phyloP scores from a whole-genome alignment of 345 rosid species.

The Cardamine resedifolia region DNA sequence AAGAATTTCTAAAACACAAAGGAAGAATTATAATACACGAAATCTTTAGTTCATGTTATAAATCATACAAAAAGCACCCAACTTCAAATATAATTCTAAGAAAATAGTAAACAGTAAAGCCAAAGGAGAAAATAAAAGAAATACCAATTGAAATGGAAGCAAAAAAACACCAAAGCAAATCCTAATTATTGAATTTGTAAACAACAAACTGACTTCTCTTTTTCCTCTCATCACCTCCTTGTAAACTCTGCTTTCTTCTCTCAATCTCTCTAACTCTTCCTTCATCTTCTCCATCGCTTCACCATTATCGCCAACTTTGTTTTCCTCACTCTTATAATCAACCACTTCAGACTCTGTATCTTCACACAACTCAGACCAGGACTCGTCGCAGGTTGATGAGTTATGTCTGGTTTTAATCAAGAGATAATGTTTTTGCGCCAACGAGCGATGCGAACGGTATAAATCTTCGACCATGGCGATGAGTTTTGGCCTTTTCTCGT shows the following conservation, averaged over 20 bases:
- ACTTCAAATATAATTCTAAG: background rate
- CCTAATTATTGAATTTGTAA: background rate
- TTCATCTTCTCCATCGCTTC: constrained; percentile 10
- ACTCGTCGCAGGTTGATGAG: background rate
- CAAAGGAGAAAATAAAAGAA: background rate
- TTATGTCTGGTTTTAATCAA: background rate
- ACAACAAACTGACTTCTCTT: background rate
- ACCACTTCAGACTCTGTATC: background rate
- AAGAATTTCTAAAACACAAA: too few relatives aligned
- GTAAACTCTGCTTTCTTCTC: constrained; percentile 20
- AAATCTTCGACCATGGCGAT: constrained; percentile 12
- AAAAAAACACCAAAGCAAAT: background rate
- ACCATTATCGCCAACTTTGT: background rate
- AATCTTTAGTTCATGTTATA: background rate
- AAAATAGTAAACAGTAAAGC: background rate
- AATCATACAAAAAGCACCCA: background rate
- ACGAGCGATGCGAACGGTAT: constrained; percentile 19
- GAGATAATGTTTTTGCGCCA: constrained; percentile 9
- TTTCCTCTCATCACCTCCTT: background rate
- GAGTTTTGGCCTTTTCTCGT: constrained; percentile 23
- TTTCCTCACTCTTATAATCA: background rate
- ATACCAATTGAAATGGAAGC: background rate
- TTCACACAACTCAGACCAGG: background rate
- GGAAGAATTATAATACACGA: too few relatives aligned
- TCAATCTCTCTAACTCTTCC: background rate